A percentile compares a stretch with the other conserved stretches of the same genome.
Evolutionary conservation across 768 basidiomycete genomes (phyloP).

Genomic region (Calocera viscosa): DNA sequence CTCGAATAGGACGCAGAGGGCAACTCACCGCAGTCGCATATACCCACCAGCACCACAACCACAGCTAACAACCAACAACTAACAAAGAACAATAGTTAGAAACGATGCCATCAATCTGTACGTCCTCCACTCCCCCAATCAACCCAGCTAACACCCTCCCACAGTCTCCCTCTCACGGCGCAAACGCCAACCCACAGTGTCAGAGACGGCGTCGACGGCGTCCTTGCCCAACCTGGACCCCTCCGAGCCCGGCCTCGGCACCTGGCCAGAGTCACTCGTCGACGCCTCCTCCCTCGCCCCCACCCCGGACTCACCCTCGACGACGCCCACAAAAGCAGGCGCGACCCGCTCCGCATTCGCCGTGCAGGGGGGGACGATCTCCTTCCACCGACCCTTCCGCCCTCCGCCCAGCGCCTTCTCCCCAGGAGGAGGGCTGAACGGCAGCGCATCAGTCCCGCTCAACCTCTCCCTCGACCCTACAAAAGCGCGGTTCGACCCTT

Average conservation of each 20-base stretch:
- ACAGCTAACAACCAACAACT: neutral
- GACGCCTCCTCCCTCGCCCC: conserved; percentile 36
- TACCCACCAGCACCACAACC: neutral
- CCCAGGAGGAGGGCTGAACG: neutral
- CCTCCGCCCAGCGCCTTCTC: conserved; percentile 17
- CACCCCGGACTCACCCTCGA: neutral
- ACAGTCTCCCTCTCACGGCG: neutral
- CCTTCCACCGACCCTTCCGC: conserved; percentile 78
- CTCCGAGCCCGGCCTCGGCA: conserved; percentile 43
- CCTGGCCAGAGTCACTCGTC: conserved; percentile 75
- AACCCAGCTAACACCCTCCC: neutral
- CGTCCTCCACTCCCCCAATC: neutral
- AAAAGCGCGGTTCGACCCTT: neutral
- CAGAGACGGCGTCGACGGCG: neutral
- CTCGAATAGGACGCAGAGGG: no score
- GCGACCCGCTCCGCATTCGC: neutral
- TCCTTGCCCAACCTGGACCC: conserved; percentile 41
- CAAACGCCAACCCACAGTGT: neutral
- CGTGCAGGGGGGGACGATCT: conserved; percentile 34
- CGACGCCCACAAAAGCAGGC: neutral
- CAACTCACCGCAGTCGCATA: neutral
- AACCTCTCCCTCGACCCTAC: neutral
- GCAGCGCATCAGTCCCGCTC: neutral
- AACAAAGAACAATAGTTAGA: neutral
- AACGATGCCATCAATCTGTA: neutral